Evolutionary conservation across 768 basidiomycete genomes (phyloP).

Genomic region (Termitomyces heimii): DNA sequence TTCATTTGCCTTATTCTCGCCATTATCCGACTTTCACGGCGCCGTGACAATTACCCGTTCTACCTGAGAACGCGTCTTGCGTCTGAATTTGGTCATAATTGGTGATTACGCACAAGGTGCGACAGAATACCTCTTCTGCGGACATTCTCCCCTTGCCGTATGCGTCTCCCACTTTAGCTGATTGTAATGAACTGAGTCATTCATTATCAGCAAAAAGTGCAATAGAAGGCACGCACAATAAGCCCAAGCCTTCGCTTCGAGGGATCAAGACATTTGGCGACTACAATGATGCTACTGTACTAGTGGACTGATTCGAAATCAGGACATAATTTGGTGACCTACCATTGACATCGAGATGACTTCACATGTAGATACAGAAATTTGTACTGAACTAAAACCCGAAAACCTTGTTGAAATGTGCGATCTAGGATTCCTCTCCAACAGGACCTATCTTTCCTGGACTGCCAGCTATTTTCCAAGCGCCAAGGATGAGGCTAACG

Average conservation of each 20-base stretch:
- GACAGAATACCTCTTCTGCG: not conserved
- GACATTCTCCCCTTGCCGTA: not conserved
- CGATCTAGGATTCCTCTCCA: conserved; percentile 22
- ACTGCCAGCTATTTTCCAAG: conserved; percentile 82
- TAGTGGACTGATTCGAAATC: not conserved
- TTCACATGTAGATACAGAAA: not conserved
- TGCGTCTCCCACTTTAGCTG: not conserved
- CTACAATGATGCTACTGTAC: not conserved
- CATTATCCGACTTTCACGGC: not conserved
- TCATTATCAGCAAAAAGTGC: not conserved
- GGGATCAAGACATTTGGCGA: not conserved
- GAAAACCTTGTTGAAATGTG: not conserved
- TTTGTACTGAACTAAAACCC: not conserved
- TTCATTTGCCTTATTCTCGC: conserved; percentile 5
- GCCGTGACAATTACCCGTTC: conserved; percentile 3
- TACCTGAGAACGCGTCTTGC: conserved; percentile 12
- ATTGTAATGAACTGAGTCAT: not conserved
- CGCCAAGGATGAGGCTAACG: conserved; percentile 72
- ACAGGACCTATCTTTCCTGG: conserved; percentile 56
- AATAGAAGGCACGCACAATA: not conserved
- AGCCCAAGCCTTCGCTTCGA: not conserved
- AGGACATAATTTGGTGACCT: not conserved
- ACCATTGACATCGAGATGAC: not conserved
- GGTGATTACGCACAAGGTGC: not conserved
- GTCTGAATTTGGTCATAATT: conserved; percentile 3